Base-by-base conservation (phyloP, 306 rosid species). In the Vachellia pachyceras region DNA sequence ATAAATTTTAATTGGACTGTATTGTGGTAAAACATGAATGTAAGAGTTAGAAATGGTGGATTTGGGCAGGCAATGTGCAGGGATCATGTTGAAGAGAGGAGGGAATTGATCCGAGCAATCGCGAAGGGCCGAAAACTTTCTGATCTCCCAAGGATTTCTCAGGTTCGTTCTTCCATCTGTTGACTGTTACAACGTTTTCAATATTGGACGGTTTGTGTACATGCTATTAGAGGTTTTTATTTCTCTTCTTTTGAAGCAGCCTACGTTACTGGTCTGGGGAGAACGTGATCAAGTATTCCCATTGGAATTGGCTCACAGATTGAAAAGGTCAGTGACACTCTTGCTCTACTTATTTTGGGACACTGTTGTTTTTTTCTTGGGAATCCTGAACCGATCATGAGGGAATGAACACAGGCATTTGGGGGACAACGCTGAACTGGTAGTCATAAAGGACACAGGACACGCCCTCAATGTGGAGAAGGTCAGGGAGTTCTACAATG, bases 221-320 rank as follows among this genome's bases (percentile, higher is more conserved):
- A 7, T 55, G 29, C 10, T 22, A 10, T 41, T 44, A 22, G 3
- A 72, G 44, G 58, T 44, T 42, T 71, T 46, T 10, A 25, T 37
- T 55, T 72, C 18, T 4, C 72, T 86, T 69, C 25, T 29, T 29
- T 29, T 29, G 33, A 29, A 29, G 33, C 33, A 29, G 33, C 93
- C 91, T 18, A 85, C 98, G 14, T 82, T 92, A 83, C 86, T 94
- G 68, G 72, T 94, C 2, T 94, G 97, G 98, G 98, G 98, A 72
- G 98, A 94, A 54, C 85, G 86, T 52, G 98, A 94, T 76, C 85
- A 68, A 79, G 75, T 92, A 44, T 94, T 94, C 79, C 92, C 94
- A 23, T 64, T 94, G 22, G 97, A 92, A 76, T 80, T 88, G 46
- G 98, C 79, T 29, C 83, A 89, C 84, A 90, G 94, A 88, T 82